Evolutionary conservation across 805 yeast species (phyloP), one percentile per base, ranked within the genome.

Genomic region (Priceomyces carsonii): DNA sequence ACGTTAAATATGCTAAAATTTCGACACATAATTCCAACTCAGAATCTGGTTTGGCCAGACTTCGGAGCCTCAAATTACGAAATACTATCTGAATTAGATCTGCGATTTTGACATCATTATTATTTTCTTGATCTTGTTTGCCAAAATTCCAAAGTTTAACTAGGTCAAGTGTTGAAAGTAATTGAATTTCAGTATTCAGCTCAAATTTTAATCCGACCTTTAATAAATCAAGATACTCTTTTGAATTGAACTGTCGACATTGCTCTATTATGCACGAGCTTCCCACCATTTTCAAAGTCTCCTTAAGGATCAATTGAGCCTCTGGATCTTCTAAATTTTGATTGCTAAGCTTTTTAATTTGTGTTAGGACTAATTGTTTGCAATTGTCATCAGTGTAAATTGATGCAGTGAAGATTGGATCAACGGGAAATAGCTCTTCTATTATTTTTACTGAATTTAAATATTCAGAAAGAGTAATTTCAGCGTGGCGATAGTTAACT

Each of bases 91-190:
- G 33, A 18, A 45, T 22, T 15, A 49, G 35, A 16, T 42, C 39
- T 4, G 38, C 18, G 3, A 44, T 33, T 1, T 26, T 30, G n/a
- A 47, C 23, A 8, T 35, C 25, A 8, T 32, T 13, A 12, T 39
- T 33, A n/a, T 36, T 31, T 20, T 42, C 14, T 9, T 29, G 35
- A n/a, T 55, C 61, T 21, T 66, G 52, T 26, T 69, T 63, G 0
- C 74, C 55, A 36, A 71, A 66, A 33, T 71, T 70, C 85, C 85
- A 80, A 2, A 78, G 55, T 51, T 81, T 81, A 5, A 77, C 57
- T n/a, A 78, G 47, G 3, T 73, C 72, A 24, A 79, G 48, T 0
- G 73, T 63, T 0, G 80, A 59, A 8, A 67, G 48, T 6, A 65
- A 33, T 33, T 56, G 56, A n/a, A 61, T 44, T 14, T 53, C 50